Percentiles rank a stretch among this genome's conserved stretches.
Conservation (phyloP, 2,329 filamentous ascomycete species). For the Aspergillus tanneri region DNA sequence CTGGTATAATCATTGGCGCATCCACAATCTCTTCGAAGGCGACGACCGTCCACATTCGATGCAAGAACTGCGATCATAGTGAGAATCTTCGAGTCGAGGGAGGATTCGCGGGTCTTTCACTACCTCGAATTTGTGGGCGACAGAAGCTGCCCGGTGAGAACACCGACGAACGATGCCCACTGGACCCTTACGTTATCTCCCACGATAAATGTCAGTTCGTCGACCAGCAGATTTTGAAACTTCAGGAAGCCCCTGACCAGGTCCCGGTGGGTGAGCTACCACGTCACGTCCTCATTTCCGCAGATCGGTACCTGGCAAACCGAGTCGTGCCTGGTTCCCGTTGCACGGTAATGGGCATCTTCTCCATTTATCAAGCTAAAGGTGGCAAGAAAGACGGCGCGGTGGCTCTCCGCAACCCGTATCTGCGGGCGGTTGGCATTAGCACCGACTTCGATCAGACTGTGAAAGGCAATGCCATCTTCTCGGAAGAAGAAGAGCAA, state of each 20-base stretch:
- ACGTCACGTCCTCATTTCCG: constrained; percentile 89
- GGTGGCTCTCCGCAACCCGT: constrained; percentile 93
- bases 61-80: constrained; percentile 76
- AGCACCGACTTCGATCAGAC: constrained; percentile 87
- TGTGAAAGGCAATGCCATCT: constrained; percentile 77
- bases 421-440: constrained; percentile 88
- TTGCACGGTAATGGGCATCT: constrained; percentile 94
- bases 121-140: constrained; percentile 76
- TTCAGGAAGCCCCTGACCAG: constrained; percentile 96
- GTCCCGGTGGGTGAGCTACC: constrained; percentile 96
- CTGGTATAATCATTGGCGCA: constrained; percentile 95
- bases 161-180: constrained; percentile 70
- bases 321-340: constrained; percentile 91
- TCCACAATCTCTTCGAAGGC: constrained; percentile 97
- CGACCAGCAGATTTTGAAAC: constrained; percentile 96
- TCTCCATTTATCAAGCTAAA: constrained; percentile 96
- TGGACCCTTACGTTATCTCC: constrained; percentile 93
- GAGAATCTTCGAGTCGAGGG: constrained; percentile 71
- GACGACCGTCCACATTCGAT: constrained; percentile 80
- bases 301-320: constrained; percentile 94
- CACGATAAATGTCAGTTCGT: constrained; percentile 95
- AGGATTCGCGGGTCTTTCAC: constrained; percentile 81
- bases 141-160: constrained; percentile 62
- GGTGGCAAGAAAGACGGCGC: constrained; percentile 78
- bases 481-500: constrained; percentile 94